Evolutionary conservation across 495 filamentous ascomycete species (phyloP).

Genomic region (Tuber magnatum): DNA sequence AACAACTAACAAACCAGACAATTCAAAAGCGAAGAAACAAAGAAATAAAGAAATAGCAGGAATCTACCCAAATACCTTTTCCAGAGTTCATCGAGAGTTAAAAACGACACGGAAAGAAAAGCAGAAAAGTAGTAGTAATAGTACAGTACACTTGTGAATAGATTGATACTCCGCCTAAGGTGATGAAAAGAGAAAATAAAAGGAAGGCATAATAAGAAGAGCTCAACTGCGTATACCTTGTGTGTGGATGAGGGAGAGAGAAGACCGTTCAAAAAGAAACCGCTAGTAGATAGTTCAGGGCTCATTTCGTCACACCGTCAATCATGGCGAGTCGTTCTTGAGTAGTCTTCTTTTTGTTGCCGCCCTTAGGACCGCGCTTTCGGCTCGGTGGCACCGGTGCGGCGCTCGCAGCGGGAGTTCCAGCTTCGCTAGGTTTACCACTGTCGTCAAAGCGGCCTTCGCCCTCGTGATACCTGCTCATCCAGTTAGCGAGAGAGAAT

Average conservation of each 20-base stretch:
- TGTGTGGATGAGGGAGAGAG: neutral
- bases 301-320: conserved; percentile 36
- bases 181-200: neutral
- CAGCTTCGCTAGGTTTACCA: conserved; percentile 39
- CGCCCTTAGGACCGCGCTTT: conserved; percentile 37
- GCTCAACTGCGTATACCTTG: neutral
- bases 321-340: conserved; percentile 41
- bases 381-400: conserved; percentile 28
- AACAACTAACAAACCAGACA: conserved; percentile 1
- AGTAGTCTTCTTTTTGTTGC: conserved; percentile 42
- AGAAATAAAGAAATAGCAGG: neutral
- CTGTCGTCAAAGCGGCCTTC: conserved; percentile 40
- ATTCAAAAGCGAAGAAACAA: neutral
- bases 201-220: neutral
- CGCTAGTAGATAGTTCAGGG: neutral
- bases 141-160: neutral
- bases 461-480: conserved; percentile 36
- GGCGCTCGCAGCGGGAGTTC: conserved; percentile 33
- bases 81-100: neutral
- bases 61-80: conserved; percentile 7
- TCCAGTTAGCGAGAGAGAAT: neutral
- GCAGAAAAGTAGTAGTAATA: neutral
- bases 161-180: neutral
- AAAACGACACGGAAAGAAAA: neutral
- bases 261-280: neutral